Conservation (phyloP, 805 yeast species). For the Nakazawaea ishiwadae region DNA sequence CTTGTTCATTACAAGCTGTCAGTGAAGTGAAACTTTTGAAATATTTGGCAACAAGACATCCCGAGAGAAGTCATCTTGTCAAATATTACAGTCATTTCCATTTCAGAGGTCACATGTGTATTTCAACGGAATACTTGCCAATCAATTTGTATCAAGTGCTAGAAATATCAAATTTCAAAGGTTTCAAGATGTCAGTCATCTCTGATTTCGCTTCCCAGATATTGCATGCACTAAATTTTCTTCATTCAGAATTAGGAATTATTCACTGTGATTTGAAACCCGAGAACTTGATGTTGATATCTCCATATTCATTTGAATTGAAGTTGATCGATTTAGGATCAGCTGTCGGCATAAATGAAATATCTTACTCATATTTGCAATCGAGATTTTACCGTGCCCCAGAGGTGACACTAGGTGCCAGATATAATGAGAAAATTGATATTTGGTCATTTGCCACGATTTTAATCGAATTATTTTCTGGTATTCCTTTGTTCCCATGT, state of each 20-base stretch:
- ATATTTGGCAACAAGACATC: conserved; percentile 30
- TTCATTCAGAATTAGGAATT: conserved; percentile 46
- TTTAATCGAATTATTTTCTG: conserved; percentile 76
- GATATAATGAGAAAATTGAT: conserved; percentile 50
- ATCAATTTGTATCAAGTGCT: conserved; percentile 60
- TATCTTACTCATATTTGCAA: conserved; percentile 46
- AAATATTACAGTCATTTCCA: conserved; percentile 64
- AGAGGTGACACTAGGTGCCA: conserved; percentile 65
- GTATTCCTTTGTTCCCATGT: conserved; percentile 44
- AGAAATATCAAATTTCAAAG: conserved; percentile 45
- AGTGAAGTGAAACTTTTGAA: conserved; percentile 69
- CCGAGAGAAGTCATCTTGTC: conserved; percentile 36
- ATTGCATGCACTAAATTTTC: conserved; percentile 51
- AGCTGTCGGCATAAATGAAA: conserved; percentile 41
- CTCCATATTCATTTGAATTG: conserved; percentile 39
- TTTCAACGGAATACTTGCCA: conserved; percentile 68
- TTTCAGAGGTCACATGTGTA: conserved; percentile 80
- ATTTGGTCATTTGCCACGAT: conserved; percentile 97
- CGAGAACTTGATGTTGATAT: conserved; percentile 64
- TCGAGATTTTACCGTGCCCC: conserved; percentile 80
- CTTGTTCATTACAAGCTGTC: conserved; percentile 73
- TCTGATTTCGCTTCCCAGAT: conserved; percentile 48
- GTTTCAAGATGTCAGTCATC: conserved; percentile 38
- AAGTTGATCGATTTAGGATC: conserved; percentile 83
- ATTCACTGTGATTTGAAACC: conserved; percentile 88